phyloP scores from a whole-genome alignment of 2,329 filamentous ascomycete genomes.

The Microcyclospora pomicola region DNA sequence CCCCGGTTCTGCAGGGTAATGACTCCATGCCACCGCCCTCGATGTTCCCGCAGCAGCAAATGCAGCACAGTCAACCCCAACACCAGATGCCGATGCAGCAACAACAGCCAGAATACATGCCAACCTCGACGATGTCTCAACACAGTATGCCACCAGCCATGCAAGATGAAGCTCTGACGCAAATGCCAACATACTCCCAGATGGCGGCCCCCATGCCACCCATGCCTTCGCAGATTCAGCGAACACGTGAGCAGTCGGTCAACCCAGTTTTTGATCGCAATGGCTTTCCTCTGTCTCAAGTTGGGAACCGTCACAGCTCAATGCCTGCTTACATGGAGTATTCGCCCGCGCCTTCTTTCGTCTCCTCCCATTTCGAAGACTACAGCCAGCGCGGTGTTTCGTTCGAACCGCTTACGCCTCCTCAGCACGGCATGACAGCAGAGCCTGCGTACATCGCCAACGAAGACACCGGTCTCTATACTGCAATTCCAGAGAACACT shows the following conservation, averaged over 20 bases:
- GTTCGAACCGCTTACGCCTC: constrained; percentile 91
- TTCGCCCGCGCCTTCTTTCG: constrained; percentile 92
- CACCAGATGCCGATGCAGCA: constrained; percentile 31
- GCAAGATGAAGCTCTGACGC: constrained; percentile 44
- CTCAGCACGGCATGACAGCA: constrained; percentile 72
- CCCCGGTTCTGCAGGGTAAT: constrained; percentile 77
- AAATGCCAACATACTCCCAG: constrained; percentile 56
- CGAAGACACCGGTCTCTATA: constrained; percentile 92
- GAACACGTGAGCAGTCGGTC: constrained; percentile 73
- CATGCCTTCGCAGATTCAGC: constrained; percentile 59
- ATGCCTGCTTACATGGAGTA: constrained; percentile 98
- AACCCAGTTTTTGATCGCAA: constrained; percentile 72
- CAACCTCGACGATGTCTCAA: constrained; percentile 18
- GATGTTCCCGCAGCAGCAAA: constrained; percentile 51
- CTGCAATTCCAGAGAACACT: constrained; percentile 79
- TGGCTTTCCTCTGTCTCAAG: constrained; percentile 66
- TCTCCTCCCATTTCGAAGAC: constrained; percentile 96
- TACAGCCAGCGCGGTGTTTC: constrained; percentile 94
- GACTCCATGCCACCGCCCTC: constrained; percentile 88
- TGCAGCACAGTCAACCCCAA: constrained; percentile 21
- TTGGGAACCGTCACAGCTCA: constrained; percentile 89
- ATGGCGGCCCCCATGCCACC: constrained; percentile 53
- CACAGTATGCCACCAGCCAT: constrained; percentile 32
- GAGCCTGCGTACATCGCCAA: constrained; percentile 97
- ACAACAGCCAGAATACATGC: constrained; percentile 10